These are phyloP conservation scores for Anethum foeniculum DNA, from an alignment of 140 eudicot genomes.

Conservation along the genomic window DNA sequence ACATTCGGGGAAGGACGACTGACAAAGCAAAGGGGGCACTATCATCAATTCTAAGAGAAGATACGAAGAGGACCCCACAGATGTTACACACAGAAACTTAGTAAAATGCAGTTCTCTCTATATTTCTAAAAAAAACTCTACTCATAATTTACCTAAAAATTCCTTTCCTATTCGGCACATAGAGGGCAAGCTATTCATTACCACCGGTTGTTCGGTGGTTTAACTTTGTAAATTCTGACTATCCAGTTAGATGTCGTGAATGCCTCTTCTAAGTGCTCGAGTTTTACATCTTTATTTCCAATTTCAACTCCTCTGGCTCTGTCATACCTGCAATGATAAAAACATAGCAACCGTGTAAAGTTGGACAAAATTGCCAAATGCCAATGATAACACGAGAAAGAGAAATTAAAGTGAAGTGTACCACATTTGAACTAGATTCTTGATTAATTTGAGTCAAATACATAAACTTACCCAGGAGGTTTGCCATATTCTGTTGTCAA, in stretches of 20 bases:
- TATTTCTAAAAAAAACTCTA: not conserved
- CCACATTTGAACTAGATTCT: not conserved
- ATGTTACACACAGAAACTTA: conserved; percentile 1
- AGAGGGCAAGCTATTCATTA: conserved; percentile 17
- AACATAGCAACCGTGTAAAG: not conserved
- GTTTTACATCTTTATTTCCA: conserved; percentile 89
- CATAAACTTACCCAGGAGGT: conserved; percentile 77
- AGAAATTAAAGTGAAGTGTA: not conserved
- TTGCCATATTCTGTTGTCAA: conserved; percentile 89
- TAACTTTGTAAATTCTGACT: conserved; percentile 90
- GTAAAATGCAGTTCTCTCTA: not conserved
- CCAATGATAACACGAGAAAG: not conserved
- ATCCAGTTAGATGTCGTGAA: conserved; percentile 99
- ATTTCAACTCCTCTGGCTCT: conserved; percentile 96
- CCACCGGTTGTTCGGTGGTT: conserved; percentile 94
- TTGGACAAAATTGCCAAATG: not conserved
- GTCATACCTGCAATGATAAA: conserved; percentile 51
- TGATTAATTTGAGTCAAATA: not conserved
- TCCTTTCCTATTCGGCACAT: not conserved
- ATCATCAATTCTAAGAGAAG: not conserved
- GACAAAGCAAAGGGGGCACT: not conserved
- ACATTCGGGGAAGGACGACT: not conserved
- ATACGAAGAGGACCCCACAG: not conserved
- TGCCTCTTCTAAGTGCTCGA: conserved; percentile 91
- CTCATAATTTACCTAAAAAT: not conserved